Percentiles rank a stretch among this genome's conserved stretches.
Conservation (phyloP, 768 basidiomycete species). For the Tricholoma matsutake region DNA sequence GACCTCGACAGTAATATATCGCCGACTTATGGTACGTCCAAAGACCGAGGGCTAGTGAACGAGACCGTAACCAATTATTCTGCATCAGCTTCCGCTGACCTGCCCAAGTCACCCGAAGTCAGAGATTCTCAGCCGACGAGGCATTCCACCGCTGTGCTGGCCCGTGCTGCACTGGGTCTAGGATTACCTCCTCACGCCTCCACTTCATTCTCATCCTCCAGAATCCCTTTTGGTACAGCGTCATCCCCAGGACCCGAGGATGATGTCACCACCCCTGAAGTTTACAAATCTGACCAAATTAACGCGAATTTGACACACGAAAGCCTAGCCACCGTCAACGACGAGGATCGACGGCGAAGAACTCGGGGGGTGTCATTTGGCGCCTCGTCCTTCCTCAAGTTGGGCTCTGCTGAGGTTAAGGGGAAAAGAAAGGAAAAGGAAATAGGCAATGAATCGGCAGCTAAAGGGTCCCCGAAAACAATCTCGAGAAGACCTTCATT, state of each 20-base stretch:
- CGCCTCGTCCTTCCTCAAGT: slow-evolving; percentile 36
- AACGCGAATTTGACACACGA: slow-evolving; percentile 36
- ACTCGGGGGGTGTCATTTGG: slow-evolving; percentile 59
- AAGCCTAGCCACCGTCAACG: slow-evolving; percentile 10
- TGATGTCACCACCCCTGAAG: slow-evolving; percentile 14
- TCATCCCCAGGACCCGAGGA: slow-evolving; percentile 12
- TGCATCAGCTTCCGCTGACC: slow-evolving; percentile 19
- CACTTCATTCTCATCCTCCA: slow-evolving; percentile 42
- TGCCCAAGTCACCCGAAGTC: slow-evolving; percentile 7
- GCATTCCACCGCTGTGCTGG: slow-evolving; percentile 39
- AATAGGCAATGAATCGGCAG: slow-evolving; percentile 11
- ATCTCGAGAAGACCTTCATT: slow-evolving; percentile 62
- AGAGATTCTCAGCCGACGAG: slow-evolving; percentile 12
- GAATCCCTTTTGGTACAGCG: slow-evolving; percentile 40
- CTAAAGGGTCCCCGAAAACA: slow-evolving; percentile 27
- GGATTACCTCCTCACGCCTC: slow-evolving; percentile 49
- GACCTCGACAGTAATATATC: not conserved
- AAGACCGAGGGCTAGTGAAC: not conserved
- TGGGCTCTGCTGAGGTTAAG: slow-evolving; percentile 37
- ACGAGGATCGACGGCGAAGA: slow-evolving; percentile 27
- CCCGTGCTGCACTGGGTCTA: slow-evolving; percentile 56
- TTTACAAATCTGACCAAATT: slow-evolving; percentile 54
- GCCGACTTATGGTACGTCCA: not conserved
- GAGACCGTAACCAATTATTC: slow-evolving; percentile 5
- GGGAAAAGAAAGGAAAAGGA: slow-evolving; percentile 43